Percentiles rank a stretch among this genome's conserved stretches.
These are phyloP conservation scores for Trichoderma oligosporum DNA, from an alignment of 2,329 filamentous ascomycete species.

Conservation along the genomic window DNA sequence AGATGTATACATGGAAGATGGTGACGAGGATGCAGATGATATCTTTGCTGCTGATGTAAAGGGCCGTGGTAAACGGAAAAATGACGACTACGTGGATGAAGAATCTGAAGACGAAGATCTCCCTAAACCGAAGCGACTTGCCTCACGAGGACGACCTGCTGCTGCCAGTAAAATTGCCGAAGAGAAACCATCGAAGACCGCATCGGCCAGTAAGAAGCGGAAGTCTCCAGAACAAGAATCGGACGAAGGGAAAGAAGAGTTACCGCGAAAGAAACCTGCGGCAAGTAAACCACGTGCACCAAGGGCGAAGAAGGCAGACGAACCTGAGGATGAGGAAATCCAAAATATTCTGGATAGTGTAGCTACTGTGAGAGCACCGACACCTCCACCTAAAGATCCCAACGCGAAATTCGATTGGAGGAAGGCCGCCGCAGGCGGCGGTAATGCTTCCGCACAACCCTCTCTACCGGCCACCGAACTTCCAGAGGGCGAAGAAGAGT, in stretches of 20 bases:
- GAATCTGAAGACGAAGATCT: constrained; percentile 67
- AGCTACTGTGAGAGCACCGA: constrained; percentile 75
- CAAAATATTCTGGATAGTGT: constrained; percentile 87
- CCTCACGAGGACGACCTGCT: constrained; percentile 39
- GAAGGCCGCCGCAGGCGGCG: constrained; percentile 54
- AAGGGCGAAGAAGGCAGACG: constrained; percentile 61
- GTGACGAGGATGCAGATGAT: constrained; percentile 69
- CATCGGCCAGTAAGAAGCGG: constrained; percentile 48
- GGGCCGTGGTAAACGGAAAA: constrained; percentile 61
- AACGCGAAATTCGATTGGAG: constrained; percentile 78
- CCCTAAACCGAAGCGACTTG: constrained; percentile 57
- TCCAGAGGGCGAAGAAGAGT: constrained; percentile 82
- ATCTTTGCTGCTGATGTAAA: constrained; percentile 75
- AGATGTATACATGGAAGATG: constrained; percentile 61
- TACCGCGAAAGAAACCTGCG: constrained; percentile 55
- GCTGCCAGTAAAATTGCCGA: constrained; percentile 23
- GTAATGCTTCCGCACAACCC: constrained; percentile 58
- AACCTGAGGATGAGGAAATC: constrained; percentile 63
- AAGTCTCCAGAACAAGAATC: constrained; percentile 54
- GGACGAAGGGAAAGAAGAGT: constrained; percentile 55
- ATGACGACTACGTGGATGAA: constrained; percentile 72
- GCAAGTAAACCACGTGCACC: constrained; percentile 57
- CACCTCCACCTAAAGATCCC: constrained; percentile 70
- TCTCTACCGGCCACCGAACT: constrained; percentile 64
- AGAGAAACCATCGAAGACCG: constrained; percentile 32